These are phyloP conservation scores for Colletotrichum phormii DNA, from an alignment of 2,329 filamentous ascomycete species.

Conservation along the genomic window DNA sequence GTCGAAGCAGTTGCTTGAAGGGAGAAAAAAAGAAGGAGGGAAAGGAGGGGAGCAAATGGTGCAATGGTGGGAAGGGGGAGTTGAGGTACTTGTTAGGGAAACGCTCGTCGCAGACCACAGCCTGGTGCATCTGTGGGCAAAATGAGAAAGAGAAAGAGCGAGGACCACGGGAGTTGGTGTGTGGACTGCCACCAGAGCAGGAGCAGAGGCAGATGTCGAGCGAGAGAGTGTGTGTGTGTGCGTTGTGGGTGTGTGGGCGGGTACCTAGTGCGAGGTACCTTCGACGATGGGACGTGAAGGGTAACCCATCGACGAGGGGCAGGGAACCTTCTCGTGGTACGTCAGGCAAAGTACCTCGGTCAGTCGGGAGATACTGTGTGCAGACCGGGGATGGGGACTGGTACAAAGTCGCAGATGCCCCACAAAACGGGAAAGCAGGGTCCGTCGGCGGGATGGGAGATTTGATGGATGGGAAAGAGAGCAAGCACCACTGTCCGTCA, in stretches of 20 bases:
- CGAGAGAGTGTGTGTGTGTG: constrained; percentile 2
- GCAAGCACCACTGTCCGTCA: not conserved
- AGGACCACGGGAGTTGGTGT: not conserved
- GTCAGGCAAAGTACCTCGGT: not conserved
- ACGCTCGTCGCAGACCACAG: constrained; percentile 32
- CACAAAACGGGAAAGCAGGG: constrained; percentile 20
- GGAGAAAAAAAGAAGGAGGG: not conserved
- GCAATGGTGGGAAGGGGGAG: constrained; percentile 32
- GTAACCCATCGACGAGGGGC: not conserved
- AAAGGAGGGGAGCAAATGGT: constrained; percentile 19
- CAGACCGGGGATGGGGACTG: constrained; percentile 3
- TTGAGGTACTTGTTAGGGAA: constrained; percentile 37
- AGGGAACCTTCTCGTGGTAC: too few species aligned
- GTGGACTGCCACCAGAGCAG: not conserved
- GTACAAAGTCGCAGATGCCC: not conserved
- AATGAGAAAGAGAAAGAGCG: constrained; percentile 13
- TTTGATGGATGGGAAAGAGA: constrained; percentile 21
- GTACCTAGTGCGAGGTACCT: constrained; percentile 30
- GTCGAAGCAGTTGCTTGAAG: constrained; percentile 37
- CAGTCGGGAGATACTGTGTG: not conserved
- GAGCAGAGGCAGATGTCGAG: not conserved
- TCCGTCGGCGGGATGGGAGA: constrained; percentile 9
- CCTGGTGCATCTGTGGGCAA: constrained; percentile 29
- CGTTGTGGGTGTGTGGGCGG: constrained; percentile 24
- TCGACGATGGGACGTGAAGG: not conserved